Evolutionary conservation across 495 filamentous ascomycete genomes (phyloP).

Genomic region (Annulohypoxylon maeteangense): DNA sequence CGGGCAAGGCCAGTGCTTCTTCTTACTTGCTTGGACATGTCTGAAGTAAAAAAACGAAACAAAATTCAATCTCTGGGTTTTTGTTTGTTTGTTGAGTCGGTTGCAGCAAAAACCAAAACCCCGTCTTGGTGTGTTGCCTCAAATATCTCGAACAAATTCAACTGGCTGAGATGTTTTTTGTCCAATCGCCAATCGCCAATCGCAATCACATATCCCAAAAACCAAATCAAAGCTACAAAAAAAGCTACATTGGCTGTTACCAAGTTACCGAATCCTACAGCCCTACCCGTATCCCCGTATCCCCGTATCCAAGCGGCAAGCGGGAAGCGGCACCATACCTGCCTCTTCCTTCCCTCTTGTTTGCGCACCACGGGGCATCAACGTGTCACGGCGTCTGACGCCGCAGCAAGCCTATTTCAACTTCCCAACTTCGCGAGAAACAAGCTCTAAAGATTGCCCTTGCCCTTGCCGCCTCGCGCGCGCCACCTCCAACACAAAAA

Average conservation of each 20-base stretch:
- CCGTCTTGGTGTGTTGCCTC: slow-evolving; percentile 44
- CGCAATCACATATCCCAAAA: slow-evolving; percentile 36
- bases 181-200: slow-evolving; percentile 46
- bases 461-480: slow-evolving; percentile 31
- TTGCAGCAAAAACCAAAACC: slow-evolving; percentile 26
- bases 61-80: slow-evolving; percentile 25
- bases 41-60: slow-evolving; percentile 2
- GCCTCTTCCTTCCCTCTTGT: slow-evolving; percentile 29
- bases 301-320: slow-evolving; percentile 27
- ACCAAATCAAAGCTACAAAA: neutral
- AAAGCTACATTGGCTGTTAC: no score
- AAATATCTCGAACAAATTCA: slow-evolving; percentile 40
- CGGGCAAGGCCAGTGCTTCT: slow-evolving; percentile 24
- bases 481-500: slow-evolving; percentile 38
- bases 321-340: slow-evolving; percentile 12
- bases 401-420: slow-evolving; percentile 42
- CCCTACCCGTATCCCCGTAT: slow-evolving; percentile 17
- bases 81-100: slow-evolving; percentile 33
- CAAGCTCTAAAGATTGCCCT: neutral
- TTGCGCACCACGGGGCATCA: slow-evolving; percentile 24
- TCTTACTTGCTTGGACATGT: slow-evolving; percentile 10
- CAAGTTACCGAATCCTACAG: slow-evolving; percentile 37
- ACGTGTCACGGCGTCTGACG: slow-evolving; percentile 46
- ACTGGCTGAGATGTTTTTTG: slow-evolving; percentile 43
- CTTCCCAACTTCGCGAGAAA: slow-evolving; percentile 33